Base-by-base conservation (phyloP, 1,139 yeast species). In the Hyphopichia pseudoburtonii region DNA sequence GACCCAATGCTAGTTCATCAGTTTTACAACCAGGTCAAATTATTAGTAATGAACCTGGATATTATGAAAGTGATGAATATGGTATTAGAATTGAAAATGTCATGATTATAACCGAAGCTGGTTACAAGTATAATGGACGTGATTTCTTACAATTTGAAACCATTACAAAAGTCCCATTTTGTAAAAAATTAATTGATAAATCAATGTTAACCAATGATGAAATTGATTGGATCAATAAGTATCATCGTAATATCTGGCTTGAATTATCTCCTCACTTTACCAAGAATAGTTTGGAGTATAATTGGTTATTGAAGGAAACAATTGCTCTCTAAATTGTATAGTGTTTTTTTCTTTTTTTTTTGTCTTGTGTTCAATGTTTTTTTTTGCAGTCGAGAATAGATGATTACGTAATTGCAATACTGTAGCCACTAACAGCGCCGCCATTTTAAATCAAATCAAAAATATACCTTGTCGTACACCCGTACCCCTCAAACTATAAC, bases 81-180 rank as follows among this genome's bases (percentile, higher is more conserved):
- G 99, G 99, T 41, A 86, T 92, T 43, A 78, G 99, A 54, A 84
- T 92, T 46, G 99, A 94, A 60, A 88, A 86, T 55, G 86, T 88
- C 52, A 70, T 86, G 61, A 78, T 76, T 35, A 84, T 81, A 29
- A 24, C 10, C 10, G 79, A 76, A 39, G 65, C 70, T 38, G 69
- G 72, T 17, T 64, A 69, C 28, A 50, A 56, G 26, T 67, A 65
- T 47, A 61, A 60, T 38, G 86, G 78, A 35, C 76, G 73, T 50
- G 64, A 70, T 42, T 92, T 80, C 58, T 74, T 78, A 39, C 81
- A 81, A 46, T 88, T 92, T 61, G 94, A 86, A 48, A 89, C 96
- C 35, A 72, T 92, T 37, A 92, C 98, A 1, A 61, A 76, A 46
- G 97, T 88, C n/a, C 99, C 99, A 12, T 83, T 85, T 59, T 85